These are phyloP conservation scores for Sclerotiophoma versabilis DNA, from an alignment of 2,329 filamentous ascomycete genomes.

Conservation along the genomic window DNA sequence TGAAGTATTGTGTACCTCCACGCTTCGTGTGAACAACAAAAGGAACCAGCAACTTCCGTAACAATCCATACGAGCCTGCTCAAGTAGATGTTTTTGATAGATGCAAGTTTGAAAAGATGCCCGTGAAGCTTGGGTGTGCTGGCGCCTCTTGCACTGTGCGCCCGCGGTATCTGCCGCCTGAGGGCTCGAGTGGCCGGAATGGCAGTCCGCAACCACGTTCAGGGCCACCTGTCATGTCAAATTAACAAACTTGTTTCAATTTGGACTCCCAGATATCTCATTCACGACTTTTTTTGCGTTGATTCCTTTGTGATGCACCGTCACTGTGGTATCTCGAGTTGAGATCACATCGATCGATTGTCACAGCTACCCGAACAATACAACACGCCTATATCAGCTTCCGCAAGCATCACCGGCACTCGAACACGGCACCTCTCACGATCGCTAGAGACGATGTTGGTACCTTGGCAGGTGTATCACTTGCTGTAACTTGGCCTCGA, in stretches of 20 bases:
- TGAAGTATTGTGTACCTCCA: too few species aligned
- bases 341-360: not conserved
- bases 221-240: not conserved
- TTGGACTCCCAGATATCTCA: not conserved
- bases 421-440: slow-evolving; percentile 1
- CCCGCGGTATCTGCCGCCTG: not conserved
- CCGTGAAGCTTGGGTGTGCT: not conserved
- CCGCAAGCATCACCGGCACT: slow-evolving; percentile 8
- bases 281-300: not conserved
- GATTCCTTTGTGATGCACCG: not conserved
- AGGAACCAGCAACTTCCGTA: not conserved
- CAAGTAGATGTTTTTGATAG: not conserved
- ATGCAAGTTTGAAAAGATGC: not conserved
- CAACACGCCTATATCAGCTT: slow-evolving; percentile 9
- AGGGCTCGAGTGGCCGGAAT: not conserved
- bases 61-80: not conserved
- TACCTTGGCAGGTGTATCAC: slow-evolving; percentile 10
- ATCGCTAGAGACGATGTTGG: slow-evolving; percentile 1
- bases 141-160: not conserved
- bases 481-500: not conserved
- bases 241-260: not conserved
- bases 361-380: slow-evolving; percentile 1
- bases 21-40: too few species aligned
- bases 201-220: not conserved
- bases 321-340: not conserved